phyloP scores from a whole-genome alignment of 2,329 filamentous ascomycete genomes.

The Aspergillus intermedius region DNA sequence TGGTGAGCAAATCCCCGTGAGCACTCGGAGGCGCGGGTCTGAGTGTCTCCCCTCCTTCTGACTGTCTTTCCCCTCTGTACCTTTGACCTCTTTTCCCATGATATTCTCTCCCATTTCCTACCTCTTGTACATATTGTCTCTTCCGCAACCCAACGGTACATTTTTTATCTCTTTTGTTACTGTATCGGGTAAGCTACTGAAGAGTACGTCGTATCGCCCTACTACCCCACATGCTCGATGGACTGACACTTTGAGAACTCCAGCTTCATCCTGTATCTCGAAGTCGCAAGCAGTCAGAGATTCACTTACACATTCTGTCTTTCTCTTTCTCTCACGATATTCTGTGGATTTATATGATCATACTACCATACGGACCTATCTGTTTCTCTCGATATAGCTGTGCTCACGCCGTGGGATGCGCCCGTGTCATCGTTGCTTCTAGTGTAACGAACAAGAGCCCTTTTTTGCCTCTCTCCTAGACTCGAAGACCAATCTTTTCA shows the following conservation, averaged over 20 bases:
- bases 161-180: background rate
- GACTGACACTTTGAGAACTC: background rate
- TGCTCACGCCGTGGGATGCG: slow-evolving; percentile 25
- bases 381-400: slow-evolving; percentile 4
- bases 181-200: background rate
- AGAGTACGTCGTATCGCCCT: background rate
- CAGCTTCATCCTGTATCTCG: background rate
- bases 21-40: background rate
- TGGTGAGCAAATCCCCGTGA: background rate
- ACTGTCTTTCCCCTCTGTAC: background rate
- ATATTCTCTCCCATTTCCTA: slow-evolving; percentile 1
- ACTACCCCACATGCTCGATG: background rate
- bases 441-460: slow-evolving; percentile 26
- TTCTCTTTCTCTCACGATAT: background rate
- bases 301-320: background rate
- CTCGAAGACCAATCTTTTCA: slow-evolving; percentile 23
- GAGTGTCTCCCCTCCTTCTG: background rate
- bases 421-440: slow-evolving; percentile 31
- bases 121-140: background rate
- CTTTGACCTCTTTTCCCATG: slow-evolving; percentile 1
- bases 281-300: background rate
- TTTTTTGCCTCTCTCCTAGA: slow-evolving; percentile 17
- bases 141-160: background rate
- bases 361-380: slow-evolving; percentile 6
- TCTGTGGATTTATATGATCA: background rate